A percentile compares a stretch with the other conserved stretches of the same genome.
Evolutionary conservation across 495 filamentous ascomycete genomes (phyloP).

Genomic region (Xylaria palmicola): DNA sequence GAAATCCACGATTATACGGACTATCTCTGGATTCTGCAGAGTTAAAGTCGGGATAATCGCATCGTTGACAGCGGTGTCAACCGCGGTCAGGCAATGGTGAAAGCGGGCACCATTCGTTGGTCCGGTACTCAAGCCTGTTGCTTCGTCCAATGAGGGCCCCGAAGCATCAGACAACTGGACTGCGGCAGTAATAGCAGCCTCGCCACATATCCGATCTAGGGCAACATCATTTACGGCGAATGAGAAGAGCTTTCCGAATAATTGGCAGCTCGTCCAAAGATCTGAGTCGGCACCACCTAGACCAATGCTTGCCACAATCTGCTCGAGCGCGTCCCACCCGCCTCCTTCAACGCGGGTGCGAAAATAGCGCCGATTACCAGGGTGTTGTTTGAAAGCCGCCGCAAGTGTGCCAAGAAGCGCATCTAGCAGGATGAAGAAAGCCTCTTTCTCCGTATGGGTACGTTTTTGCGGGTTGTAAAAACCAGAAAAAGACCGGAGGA

Average conservation of each 20-base stretch:
- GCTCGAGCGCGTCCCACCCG: slow-evolving; percentile 75
- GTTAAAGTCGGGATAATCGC: slow-evolving; percentile 55
- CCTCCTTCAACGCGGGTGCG: slow-evolving; percentile 67
- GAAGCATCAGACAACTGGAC: background rate
- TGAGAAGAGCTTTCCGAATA: slow-evolving; percentile 82
- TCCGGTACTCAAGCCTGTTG: background rate
- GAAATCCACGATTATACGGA: slow-evolving; percentile 63
- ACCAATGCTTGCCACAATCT: slow-evolving; percentile 61
- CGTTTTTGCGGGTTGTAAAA: slow-evolving; percentile 66
- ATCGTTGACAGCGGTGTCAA: slow-evolving; percentile 43
- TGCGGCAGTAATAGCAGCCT: slow-evolving; percentile 25
- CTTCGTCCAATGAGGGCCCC: background rate
- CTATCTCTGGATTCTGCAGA: slow-evolving; percentile 62
- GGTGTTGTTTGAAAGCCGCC: slow-evolving; percentile 73
- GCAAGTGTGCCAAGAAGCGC: slow-evolving; percentile 68
- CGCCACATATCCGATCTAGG: slow-evolving; percentile 51
- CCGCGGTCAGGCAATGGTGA: slow-evolving; percentile 27
- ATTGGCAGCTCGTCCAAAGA: slow-evolving; percentile 63
- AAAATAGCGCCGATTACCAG: slow-evolving; percentile 87
- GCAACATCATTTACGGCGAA: slow-evolving; percentile 78
- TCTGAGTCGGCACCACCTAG: slow-evolving; percentile 59
- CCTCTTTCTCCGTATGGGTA: slow-evolving; percentile 57
- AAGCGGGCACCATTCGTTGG: slow-evolving; percentile 7
- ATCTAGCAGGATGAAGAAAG: slow-evolving; percentile 68
- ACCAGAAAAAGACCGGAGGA: slow-evolving; percentile 66